phyloP scores from a whole-genome alignment of 306 rosid genomes.

The Castanea crenata region DNA sequence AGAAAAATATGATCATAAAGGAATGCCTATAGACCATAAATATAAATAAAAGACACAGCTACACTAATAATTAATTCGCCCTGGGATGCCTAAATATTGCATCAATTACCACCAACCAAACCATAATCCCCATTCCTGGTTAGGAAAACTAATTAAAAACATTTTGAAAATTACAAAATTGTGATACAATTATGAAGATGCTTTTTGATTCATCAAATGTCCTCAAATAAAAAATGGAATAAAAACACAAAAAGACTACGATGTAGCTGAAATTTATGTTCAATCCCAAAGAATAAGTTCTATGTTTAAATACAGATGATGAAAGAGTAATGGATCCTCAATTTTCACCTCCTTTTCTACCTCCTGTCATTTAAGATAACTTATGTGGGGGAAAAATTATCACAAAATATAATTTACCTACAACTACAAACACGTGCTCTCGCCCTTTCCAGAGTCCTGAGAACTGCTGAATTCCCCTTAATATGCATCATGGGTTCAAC shows the following conservation, averaged over 20 bases:
- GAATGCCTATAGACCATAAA: background rate
- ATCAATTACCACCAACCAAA: background rate
- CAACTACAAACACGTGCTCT: slow-evolving; percentile 12
- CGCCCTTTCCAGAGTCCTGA: background rate
- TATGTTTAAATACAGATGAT: background rate
- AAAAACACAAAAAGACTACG: background rate
- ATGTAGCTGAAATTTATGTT: background rate
- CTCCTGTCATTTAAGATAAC: slow-evolving; percentile 5
- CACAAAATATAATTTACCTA: slow-evolving; percentile 16
- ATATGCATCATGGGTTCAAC: slow-evolving; percentile 24
- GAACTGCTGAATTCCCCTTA: slow-evolving; percentile 13
- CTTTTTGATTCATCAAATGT: background rate
- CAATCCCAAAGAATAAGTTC: slow-evolving; percentile 22
- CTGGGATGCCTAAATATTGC: background rate
- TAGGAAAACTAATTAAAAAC: background rate
- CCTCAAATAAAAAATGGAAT: background rate
- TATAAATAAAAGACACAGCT: too few relatives aligned
- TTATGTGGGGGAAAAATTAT: slow-evolving; percentile 10
- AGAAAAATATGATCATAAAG: background rate
- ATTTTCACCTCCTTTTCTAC: slow-evolving; percentile 10
- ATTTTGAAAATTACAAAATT: background rate
- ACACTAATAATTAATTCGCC: background rate
- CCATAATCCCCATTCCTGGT: background rate
- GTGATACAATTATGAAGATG: background rate
- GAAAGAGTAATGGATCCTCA: background rate